Evolutionary conservation across 2,329 filamentous ascomycete species (phyloP).

Genomic region (Phaeosphaeria sp.): DNA sequence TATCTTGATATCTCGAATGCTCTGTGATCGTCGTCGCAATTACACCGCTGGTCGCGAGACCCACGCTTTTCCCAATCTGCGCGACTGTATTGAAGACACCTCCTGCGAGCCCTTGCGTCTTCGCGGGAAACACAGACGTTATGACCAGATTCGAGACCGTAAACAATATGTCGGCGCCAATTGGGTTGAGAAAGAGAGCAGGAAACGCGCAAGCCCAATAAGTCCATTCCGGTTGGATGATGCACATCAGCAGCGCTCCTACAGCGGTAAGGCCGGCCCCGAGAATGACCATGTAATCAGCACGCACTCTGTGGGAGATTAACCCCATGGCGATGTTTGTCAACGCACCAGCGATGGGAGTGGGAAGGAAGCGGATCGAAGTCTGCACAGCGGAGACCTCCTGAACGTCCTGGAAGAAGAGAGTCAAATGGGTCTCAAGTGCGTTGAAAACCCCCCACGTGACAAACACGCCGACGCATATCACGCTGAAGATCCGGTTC

Average conservation of each 20-base stretch:
- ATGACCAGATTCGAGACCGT: slow-evolving; percentile 54
- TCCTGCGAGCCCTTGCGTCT: slow-evolving; percentile 53
- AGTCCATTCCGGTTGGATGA: slow-evolving; percentile 53
- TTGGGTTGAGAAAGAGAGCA: slow-evolving; percentile 52
- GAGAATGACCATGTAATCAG: slow-evolving; percentile 52
- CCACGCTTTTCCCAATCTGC: slow-evolving; percentile 53
- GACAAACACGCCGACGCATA: slow-evolving; percentile 58
- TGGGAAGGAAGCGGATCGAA: slow-evolving; percentile 53
- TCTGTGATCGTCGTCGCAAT: slow-evolving; percentile 43
- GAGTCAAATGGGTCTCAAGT: slow-evolving; percentile 50
- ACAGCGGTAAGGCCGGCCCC: slow-evolving; percentile 33
- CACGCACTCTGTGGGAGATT: slow-evolving; percentile 54
- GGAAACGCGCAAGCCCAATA: slow-evolving; percentile 58
- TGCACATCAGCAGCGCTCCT: slow-evolving; percentile 55
- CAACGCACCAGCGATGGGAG: slow-evolving; percentile 48
- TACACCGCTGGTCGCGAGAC: slow-evolving; percentile 48
- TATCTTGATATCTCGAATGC: slow-evolving; percentile 29
- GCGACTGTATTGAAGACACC: slow-evolving; percentile 56
- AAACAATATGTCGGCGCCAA: slow-evolving; percentile 55
- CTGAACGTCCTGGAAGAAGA: slow-evolving; percentile 54
- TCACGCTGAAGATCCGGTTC: slow-evolving; percentile 62
- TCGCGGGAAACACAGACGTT: slow-evolving; percentile 49
- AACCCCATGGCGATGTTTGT: slow-evolving; percentile 56
- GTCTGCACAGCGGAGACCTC: slow-evolving; percentile 42
- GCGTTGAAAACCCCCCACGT: slow-evolving; percentile 48